Evolutionary conservation across 768 basidiomycete genomes (phyloP).

Genomic region (Boletus tylopilopsis): DNA sequence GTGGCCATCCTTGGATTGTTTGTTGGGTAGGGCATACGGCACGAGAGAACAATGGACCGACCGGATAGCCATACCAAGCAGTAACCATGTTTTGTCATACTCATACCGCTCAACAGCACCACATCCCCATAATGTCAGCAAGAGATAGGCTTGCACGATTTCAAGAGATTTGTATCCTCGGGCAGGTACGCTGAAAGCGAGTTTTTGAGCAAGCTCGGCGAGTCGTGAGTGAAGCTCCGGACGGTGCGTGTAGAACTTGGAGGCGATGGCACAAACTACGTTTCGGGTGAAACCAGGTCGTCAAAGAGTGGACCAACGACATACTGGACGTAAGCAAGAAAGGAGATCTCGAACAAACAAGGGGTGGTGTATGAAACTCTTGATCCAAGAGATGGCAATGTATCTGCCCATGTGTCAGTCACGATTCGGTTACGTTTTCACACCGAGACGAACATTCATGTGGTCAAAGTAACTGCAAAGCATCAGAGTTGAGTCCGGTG

Average conservation of each 20-base stretch:
- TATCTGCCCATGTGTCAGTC: conserved; percentile 42
- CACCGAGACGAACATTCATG: conserved; percentile 53
- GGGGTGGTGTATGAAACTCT: conserved; percentile 89
- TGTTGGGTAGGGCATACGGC: conserved; percentile 8
- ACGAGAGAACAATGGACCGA: conserved; percentile 30
- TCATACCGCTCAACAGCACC: conserved; percentile 96
- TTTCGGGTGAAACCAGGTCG: conserved; percentile 1
- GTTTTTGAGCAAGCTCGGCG: conserved; percentile 77
- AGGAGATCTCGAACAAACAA: conserved; percentile 91
- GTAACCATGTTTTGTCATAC: conserved; percentile 91
- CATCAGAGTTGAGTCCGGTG: conserved; percentile 2
- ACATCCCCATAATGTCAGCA: conserved; percentile 86
- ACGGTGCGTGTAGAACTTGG: conserved; percentile 80
- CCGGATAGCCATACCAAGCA: conserved; percentile 85
- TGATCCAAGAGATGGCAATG: conserved; percentile 80
- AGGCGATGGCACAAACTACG: conserved; percentile 90
- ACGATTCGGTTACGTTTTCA: background rate
- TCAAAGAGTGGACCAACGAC: conserved; percentile 26
- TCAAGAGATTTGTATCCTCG: conserved; percentile 90
- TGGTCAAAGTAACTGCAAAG: conserved; percentile 65
- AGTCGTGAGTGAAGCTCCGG: conserved; percentile 80
- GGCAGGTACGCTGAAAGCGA: conserved; percentile 85
- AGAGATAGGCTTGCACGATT: conserved; percentile 91
- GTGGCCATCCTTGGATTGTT: conserved; percentile 73
- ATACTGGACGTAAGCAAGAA: conserved; percentile 90